Conservation (phyloP, 495 filamentous ascomycete genomes). For the Xylaria castorea region DNA sequence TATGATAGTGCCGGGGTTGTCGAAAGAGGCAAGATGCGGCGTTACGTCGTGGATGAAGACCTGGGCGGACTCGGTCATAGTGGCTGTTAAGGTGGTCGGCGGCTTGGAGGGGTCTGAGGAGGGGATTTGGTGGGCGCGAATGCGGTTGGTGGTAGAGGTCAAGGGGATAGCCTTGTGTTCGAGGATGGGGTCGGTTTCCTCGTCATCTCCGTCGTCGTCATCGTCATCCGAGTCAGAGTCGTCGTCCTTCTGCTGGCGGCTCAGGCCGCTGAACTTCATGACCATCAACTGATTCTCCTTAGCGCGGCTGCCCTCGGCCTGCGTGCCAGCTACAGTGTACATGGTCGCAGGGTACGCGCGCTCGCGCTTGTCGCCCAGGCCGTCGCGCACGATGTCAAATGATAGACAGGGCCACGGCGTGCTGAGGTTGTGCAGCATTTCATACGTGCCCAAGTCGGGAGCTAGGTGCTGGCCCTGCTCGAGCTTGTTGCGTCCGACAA, state of each 20-base stretch:
- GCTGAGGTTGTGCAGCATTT: slow-evolving; percentile 93
- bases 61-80: slow-evolving; percentile 87
- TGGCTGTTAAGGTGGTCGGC: slow-evolving; percentile 81
- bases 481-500: slow-evolving; percentile 86
- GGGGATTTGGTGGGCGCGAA: slow-evolving; percentile 80
- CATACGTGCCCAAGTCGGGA: slow-evolving; percentile 89
- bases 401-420: slow-evolving; percentile 96
- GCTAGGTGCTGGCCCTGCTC: slow-evolving; percentile 87
- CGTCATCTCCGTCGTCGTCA: slow-evolving; percentile 75
- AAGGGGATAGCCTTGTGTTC: slow-evolving; percentile 89
- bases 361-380: slow-evolving; percentile 81
- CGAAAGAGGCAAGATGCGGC: slow-evolving; percentile 83
- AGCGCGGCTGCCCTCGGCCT: slow-evolving; percentile 75
- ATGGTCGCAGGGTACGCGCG: slow-evolving; percentile 90
- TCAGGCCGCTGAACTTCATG: slow-evolving; percentile 91
- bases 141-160: slow-evolving; percentile 87
- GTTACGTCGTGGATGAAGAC: slow-evolving; percentile 94
- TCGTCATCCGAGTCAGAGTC: slow-evolving; percentile 68
- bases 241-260: slow-evolving; percentile 75
- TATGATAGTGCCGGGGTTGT: slow-evolving; percentile 81
- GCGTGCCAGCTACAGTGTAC: slow-evolving; percentile 92
- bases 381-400: slow-evolving; percentile 89
- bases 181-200: slow-evolving; percentile 90
- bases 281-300: slow-evolving; percentile 93
- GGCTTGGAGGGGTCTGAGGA: slow-evolving; percentile 71